Evolutionary conservation across 2,329 filamentous ascomycete genomes (phyloP).

Genomic region (Colletotrichum sp.): DNA sequence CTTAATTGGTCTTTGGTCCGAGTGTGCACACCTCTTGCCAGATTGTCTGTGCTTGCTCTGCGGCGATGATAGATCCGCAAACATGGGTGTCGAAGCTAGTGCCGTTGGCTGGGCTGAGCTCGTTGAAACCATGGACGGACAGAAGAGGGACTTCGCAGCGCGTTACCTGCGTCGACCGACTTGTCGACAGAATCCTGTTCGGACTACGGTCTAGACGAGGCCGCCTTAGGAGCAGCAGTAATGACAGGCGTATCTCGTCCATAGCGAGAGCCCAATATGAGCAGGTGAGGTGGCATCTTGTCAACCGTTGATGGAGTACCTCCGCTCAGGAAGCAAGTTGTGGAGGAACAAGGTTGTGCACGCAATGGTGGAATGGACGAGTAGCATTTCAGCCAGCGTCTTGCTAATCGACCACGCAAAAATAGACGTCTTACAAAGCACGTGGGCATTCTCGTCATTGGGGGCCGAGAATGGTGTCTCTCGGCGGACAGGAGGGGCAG

Average conservation of each 20-base stretch:
- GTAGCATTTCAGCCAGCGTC: not conserved
- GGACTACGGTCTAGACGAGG: not conserved
- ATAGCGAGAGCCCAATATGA: not conserved
- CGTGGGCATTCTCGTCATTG: constrained; percentile 17
- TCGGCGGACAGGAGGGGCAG: not conserved
- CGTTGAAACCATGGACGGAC: not conserved
- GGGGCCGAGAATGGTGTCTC: constrained; percentile 6
- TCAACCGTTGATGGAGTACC: not conserved
- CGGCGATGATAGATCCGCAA: not conserved
- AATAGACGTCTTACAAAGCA: constrained; percentile 21
- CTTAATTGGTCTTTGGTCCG: not conserved
- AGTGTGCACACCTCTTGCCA: not conserved
- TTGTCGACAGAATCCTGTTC: not conserved
- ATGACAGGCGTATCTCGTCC: not conserved
- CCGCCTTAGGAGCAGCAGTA: not conserved
- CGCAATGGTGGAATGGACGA: not conserved
- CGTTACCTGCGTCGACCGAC: not conserved
- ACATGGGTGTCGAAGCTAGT: not conserved
- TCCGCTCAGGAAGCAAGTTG: not conserved
- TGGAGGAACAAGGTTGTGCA: not conserved
- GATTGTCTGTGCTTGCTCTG: not conserved
- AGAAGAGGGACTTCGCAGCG: not conserved
- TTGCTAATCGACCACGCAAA: constrained; percentile 14
- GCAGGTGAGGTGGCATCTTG: not conserved
- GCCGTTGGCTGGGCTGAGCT: not conserved